Evolutionary conservation across 805 yeast genomes (phyloP), one percentile per base, ranked within the genome.

Genomic region (Zygotorulaspora danielsina): DNA sequence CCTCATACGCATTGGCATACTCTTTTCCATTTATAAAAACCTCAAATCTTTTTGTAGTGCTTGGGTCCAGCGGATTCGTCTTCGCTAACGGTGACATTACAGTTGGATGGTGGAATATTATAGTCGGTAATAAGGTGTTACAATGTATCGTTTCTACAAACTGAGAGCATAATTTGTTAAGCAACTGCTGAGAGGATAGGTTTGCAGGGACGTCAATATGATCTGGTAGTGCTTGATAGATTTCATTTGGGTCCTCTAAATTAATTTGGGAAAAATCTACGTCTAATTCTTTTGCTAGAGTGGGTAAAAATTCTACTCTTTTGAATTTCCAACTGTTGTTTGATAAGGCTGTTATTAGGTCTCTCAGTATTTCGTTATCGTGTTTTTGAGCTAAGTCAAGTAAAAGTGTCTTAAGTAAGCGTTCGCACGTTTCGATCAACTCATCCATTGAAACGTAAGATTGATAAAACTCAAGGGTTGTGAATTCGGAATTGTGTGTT

Each of bases 401-500:
- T 11, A 53, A 22, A 0, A 83, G 59, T 4, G 48, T 54, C 2
- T 48, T 43, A 30, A 88, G 71, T 39, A 89, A 49, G 0, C 66
- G 63, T 51, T 85, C 83, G 1, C 94, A 81, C 22, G 80, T 51
- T 0, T 40, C 42, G 72, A 87, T 83, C 42, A 90, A 65, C 19
- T 84, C 84, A 0, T 75, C 73, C 48, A 93, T 64, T 7, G 74
- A 68, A 0, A 82, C 77, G 55, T 73, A 88, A 0, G 84, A 72
- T 52, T 82, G 84, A 59, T 90, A 90, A 51, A 87, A 84, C 58
- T 90, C 98, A 57, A 96, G 79, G 2, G 87, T 77, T 1, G 95
- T 81, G 58, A 89, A 90, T 55, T 90, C 98, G 0, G 96, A 95
- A 61, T 90, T 93, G 59, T 90, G 98, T 0, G 96, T 84, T 1